phyloP scores from a whole-genome alignment of 2,329 filamentous ascomycete species.

The Diaporthe vaccinii region DNA sequence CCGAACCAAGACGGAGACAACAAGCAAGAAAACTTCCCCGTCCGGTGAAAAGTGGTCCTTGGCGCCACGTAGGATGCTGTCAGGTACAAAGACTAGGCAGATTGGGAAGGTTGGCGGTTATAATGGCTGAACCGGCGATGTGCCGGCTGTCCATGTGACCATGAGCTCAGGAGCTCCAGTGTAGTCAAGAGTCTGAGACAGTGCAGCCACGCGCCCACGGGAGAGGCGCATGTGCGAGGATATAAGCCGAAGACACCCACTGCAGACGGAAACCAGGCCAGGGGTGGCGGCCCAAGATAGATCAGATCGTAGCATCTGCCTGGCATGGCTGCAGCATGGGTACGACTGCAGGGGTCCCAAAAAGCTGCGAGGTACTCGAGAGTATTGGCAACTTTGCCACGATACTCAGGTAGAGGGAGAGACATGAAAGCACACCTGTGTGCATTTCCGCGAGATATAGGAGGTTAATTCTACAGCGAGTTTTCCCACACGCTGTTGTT shows the following conservation, averaged over 20 bases:
- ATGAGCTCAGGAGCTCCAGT: constrained; percentile 29
- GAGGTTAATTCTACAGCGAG: neutral
- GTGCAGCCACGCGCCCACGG: constrained; percentile 26
- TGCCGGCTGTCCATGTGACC: constrained; percentile 36
- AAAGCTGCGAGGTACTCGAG: neutral
- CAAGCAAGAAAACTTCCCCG: neutral
- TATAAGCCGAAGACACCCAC: constrained; percentile 30
- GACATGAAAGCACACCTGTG: neutral
- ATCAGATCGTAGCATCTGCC: constrained; percentile 29
- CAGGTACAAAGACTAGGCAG: constrained; percentile 14
- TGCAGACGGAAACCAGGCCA: constrained; percentile 6
- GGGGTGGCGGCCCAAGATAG: constrained; percentile 25
- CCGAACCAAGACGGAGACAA: neutral
- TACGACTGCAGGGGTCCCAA: constrained; percentile 4
- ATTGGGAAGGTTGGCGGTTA: constrained; percentile 33
- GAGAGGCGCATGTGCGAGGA: constrained; percentile 36
- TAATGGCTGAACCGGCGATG: constrained; percentile 10
- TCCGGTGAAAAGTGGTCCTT: constrained; percentile 5
- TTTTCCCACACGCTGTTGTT: neutral
- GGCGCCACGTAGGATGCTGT: constrained; percentile 3
- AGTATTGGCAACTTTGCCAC: neutral
- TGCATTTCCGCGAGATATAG: neutral
- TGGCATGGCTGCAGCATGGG: constrained; percentile 20
- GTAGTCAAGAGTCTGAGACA: constrained; percentile 37
- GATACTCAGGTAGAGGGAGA: neutral